These are phyloP conservation scores for Didymosphaeria variabile DNA, from an alignment of 2,329 filamentous ascomycete genomes.

Conservation along the genomic window DNA sequence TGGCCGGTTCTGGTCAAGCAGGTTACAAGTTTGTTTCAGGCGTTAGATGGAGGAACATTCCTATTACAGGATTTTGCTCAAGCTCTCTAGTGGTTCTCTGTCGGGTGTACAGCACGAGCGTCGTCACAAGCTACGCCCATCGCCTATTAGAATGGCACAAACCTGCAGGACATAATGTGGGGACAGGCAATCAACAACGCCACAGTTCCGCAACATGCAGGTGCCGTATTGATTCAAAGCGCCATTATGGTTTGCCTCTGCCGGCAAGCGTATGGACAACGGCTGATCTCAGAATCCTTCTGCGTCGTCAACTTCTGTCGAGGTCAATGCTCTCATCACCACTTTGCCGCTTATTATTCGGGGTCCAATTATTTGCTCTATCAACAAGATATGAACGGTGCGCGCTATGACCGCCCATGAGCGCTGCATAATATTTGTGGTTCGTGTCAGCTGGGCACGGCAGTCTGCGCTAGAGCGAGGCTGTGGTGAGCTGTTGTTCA, in stretches of 20 bases:
- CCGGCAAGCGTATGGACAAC: slow-evolving; percentile 16
- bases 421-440: slow-evolving; percentile 42
- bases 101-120: slow-evolving; percentile 40
- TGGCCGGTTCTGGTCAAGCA: slow-evolving; percentile 32
- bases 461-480: slow-evolving; percentile 32
- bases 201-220: slow-evolving; percentile 46
- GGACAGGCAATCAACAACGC: slow-evolving; percentile 39
- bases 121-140: slow-evolving; percentile 36
- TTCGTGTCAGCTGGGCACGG: slow-evolving; percentile 45
- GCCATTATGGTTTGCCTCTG: slow-evolving; percentile 26
- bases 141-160: slow-evolving; percentile 31
- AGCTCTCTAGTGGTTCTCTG: slow-evolving; percentile 23
- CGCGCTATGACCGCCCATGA: slow-evolving; percentile 32
- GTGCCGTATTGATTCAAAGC: slow-evolving; percentile 40
- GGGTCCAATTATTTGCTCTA: slow-evolving; percentile 31
- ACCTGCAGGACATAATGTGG: slow-evolving; percentile 30
- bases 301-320: slow-evolving; percentile 17
- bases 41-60: slow-evolving; percentile 26
- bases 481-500: slow-evolving; percentile 34
- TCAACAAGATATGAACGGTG: slow-evolving; percentile 11
- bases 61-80: slow-evolving; percentile 29
- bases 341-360: slow-evolving; percentile 17
- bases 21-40: slow-evolving; percentile 35
- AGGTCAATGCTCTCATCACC: slow-evolving; percentile 32
- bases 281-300: slow-evolving; percentile 11